A percentile compares a stretch with the other conserved stretches of the same genome.
Conservation (phyloP, 768 basidiomycete genomes). For the Suillus hirtellus region DNA sequence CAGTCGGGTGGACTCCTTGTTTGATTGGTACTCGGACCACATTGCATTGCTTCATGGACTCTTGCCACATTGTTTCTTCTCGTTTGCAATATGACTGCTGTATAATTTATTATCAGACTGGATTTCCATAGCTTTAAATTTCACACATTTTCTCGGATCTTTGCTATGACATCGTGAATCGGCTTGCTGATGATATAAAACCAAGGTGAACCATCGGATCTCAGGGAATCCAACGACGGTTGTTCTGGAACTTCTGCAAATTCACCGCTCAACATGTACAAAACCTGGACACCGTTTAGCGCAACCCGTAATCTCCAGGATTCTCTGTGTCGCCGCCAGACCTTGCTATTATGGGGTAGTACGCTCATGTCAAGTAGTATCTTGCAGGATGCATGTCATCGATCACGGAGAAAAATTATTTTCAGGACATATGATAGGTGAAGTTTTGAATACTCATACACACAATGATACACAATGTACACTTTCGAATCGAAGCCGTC, state of each 20-base stretch:
- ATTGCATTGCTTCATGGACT: slow-evolving; percentile 11
- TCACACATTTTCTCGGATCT: not conserved
- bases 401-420: not conserved
- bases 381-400: not conserved
- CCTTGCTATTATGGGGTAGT: no score
- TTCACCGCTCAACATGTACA: not conserved
- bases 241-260: not conserved
- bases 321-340: no score
- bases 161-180: not conserved
- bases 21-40: not conserved
- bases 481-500: not conserved
- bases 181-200: not conserved
- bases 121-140: not conserved
- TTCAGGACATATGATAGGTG: not conserved
- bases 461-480: no score
- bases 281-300: not conserved
- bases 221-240: not conserved
- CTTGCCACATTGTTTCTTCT: slow-evolving; percentile 4
- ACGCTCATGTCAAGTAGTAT: not conserved
- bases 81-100: not conserved
- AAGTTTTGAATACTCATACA: not conserved
- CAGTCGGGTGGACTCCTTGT: not conserved
- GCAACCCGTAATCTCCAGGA: no score
- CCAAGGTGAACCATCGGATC: not conserved
- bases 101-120: slow-evolving; percentile 11